phyloP scores from a whole-genome alignment of 2,329 filamentous ascomycete genomes.

The Trichophyton simii region DNA sequence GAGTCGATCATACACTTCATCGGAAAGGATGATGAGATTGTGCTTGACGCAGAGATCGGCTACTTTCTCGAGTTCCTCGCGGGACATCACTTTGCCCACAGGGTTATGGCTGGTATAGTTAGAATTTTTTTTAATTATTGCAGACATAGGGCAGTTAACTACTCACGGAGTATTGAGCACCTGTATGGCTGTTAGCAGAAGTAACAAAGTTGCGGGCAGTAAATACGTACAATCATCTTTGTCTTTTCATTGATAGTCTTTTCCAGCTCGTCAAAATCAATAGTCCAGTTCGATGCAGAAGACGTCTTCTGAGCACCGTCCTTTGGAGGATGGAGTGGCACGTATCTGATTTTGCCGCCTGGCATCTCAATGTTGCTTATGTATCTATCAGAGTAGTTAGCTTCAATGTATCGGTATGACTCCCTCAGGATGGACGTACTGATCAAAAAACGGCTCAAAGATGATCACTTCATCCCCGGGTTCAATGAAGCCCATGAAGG shows the following conservation, averaged over 20 bases:
- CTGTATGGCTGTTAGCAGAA: constrained; percentile 15
- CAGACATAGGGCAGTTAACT: neutral
- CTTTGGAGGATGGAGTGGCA: constrained; percentile 79
- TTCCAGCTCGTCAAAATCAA: constrained; percentile 74
- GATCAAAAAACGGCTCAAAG: constrained; percentile 97
- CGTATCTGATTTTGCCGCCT: constrained; percentile 86
- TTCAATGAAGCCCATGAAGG: constrained; percentile 96
- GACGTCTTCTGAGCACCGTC: constrained; percentile 68
- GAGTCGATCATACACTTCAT: constrained; percentile 88
- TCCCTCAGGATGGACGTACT: constrained; percentile 48
- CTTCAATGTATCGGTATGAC: neutral
- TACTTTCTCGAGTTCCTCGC: constrained; percentile 68
- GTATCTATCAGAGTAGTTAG: constrained; percentile 42
- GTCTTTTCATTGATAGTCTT: constrained; percentile 71
- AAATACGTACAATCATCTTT: constrained; percentile 76
- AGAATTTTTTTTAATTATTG: neutral
- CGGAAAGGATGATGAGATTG: constrained; percentile 83
- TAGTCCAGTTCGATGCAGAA: constrained; percentile 74
- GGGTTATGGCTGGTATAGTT: constrained; percentile 57
- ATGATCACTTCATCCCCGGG: constrained; percentile 91
- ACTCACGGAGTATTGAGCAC: constrained; percentile 40
- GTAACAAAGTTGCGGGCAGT: neutral
- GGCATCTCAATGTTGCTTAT: constrained; percentile 99
- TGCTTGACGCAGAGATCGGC: constrained; percentile 83
- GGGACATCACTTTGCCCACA: constrained; percentile 87